Evolutionary conservation across 2,329 filamentous ascomycete species (phyloP), one percentile per base, ranked within the genome.

Genomic region (Fusarium haematococcum): DNA sequence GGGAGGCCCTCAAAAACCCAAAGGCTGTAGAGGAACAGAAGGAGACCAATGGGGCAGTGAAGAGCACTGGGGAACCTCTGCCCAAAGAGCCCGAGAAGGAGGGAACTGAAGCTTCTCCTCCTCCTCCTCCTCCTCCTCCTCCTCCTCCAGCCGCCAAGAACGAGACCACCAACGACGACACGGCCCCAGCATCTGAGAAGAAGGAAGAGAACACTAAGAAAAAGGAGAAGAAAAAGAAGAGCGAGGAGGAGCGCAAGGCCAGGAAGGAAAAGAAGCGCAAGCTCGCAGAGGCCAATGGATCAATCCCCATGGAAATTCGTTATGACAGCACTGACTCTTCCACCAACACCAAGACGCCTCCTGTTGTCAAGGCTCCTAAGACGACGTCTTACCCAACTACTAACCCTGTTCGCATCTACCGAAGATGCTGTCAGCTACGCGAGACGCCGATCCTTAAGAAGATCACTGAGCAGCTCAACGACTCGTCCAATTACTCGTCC

Each of bases 221-320:
- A 84, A 97, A 95, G 83, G 95, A 98, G 80, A 98, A 98, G 87
- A 98, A 98, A 85, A 98, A 97, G 85, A 92, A 93, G 75, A 97
- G 94, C 45, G 96, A 98, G 80, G 95, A 96, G 69, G 96, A 98
- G 82, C 89, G 95, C 48, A 97, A 97, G 80, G 94, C 97, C 69
- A 91, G 95, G 64, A 97, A 97, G 81, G 95, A 98, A 83, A 94
- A 94, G 83, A 96, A 94, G 80, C 89, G 95, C 72, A 91, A 91
- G 80, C 91, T 94, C 76, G 96, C 95, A 27, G 94, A 97, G 80
- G 94, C 94, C 67, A 98, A 97, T 80, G 96, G 96, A 10, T 90
- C 91, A 10, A 90, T 98, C 67, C 96, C 95, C 2, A 90, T 98
- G 81, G 95, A 98, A 81, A 86, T 98, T 62, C 90, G 91, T 56